Conservation (phyloP, 371 early-diverging fungal species). For the Rhizopus stolonifer region DNA sequence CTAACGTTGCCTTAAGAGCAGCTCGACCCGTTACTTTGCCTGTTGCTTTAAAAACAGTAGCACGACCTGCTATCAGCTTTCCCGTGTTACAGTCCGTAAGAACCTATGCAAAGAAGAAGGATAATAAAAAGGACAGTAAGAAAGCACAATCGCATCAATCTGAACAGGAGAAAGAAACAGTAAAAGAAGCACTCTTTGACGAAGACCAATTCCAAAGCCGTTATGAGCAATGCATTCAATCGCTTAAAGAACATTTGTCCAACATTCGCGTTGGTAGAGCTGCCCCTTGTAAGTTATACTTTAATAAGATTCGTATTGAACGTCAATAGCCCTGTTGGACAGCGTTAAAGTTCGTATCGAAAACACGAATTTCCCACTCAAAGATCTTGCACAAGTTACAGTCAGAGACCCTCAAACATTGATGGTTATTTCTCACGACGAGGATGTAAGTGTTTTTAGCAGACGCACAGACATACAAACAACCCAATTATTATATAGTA, state of each 20-base stretch:
- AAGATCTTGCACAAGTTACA: constrained; percentile 77
- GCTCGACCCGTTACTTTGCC: background rate
- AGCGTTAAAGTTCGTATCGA: constrained; percentile 67
- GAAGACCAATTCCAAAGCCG: constrained; percentile 40
- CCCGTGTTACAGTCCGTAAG: constrained; percentile 15
- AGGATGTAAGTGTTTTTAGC: constrained; percentile 57
- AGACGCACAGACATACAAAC: background rate
- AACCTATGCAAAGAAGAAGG: constrained; percentile 39
- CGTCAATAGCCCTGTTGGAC: constrained; percentile 67
- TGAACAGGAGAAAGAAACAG: constrained; percentile 26
- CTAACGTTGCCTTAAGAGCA: constrained; percentile 3
- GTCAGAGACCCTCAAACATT: constrained; percentile 88
- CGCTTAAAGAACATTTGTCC: constrained; percentile 65
- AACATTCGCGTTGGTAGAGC: constrained; percentile 75
- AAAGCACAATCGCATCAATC: constrained; percentile 22
- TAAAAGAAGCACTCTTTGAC: constrained; percentile 32
- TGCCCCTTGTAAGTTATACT: constrained; percentile 60
- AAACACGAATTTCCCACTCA: constrained; percentile 54
- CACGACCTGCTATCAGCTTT: background rate
- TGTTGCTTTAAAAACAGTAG: background rate
- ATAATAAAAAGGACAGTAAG: constrained; percentile 10
- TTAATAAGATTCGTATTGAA: background rate
- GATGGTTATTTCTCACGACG: constrained; percentile 76
- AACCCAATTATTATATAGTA: constrained; percentile 41
- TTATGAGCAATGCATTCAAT: constrained; percentile 45